Conservation (phyloP, 768 basidiomycete genomes). For the Collybiopsis luxurians region DNA sequence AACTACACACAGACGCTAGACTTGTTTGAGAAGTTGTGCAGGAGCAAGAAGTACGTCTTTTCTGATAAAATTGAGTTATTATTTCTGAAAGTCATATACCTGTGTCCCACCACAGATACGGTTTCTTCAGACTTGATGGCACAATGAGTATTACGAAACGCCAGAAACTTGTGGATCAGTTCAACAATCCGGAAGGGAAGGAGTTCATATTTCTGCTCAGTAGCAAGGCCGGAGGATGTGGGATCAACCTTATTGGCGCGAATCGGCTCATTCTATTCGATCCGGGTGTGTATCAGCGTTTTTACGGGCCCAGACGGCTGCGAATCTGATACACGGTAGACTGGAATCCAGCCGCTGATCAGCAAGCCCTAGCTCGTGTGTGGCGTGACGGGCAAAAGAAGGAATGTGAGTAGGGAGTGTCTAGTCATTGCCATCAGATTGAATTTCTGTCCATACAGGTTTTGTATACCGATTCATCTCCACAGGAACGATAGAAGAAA, state of each 20-base stretch:
- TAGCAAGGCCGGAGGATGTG: slow-evolving; percentile 94
- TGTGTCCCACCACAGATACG: slow-evolving; percentile 55
- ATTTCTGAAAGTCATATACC: background rate
- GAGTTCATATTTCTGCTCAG: slow-evolving; percentile 94
- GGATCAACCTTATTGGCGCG: slow-evolving; percentile 96
- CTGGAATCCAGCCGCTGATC: slow-evolving; percentile 98
- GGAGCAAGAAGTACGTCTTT: slow-evolving; percentile 69
- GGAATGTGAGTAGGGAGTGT: slow-evolving; percentile 66
- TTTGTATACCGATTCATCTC: slow-evolving; percentile 99
- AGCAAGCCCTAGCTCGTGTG: slow-evolving; percentile 96
- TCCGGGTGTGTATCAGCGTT: slow-evolving; percentile 52
- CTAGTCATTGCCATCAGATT: background rate
- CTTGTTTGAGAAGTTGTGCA: slow-evolving; percentile 85
- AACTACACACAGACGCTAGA: slow-evolving; percentile 97
- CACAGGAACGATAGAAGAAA: slow-evolving; percentile 97
- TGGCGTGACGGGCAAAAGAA: slow-evolving; percentile 99
- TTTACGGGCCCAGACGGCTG: background rate
- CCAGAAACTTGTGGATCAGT: slow-evolving; percentile 94
- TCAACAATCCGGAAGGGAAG: slow-evolving; percentile 89
- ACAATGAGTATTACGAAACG: slow-evolving; percentile 89
- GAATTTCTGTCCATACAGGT: slow-evolving; percentile 40
- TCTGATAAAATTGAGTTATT: too few relatives aligned
- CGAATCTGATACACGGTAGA: slow-evolving; percentile 43
- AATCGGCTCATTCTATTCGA: slow-evolving; percentile 96
- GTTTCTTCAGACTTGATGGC: slow-evolving; percentile 91